These are phyloP conservation scores for Polyplosphaeria fusca DNA, from an alignment of 495 filamentous ascomycete genomes.

Conservation along the genomic window DNA sequence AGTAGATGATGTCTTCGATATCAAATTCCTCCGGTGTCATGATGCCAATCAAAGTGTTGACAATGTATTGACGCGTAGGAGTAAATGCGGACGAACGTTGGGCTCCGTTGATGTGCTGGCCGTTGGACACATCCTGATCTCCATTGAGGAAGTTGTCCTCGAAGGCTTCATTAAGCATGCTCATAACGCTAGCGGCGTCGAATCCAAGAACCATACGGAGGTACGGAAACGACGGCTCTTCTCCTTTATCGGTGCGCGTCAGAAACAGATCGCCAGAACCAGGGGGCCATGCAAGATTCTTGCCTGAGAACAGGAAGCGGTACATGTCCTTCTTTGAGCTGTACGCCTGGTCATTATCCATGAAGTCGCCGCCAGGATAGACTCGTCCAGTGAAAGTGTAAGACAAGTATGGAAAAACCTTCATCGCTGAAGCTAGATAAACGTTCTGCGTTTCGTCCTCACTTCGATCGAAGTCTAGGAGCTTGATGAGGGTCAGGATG, in stretches of 20 bases:
- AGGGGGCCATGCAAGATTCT: constrained; percentile 62
- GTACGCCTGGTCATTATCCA: constrained; percentile 64
- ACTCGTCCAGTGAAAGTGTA: constrained; percentile 86
- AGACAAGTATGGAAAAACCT: constrained; percentile 92
- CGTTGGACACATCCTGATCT: constrained; percentile 53
- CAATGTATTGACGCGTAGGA: constrained; percentile 84
- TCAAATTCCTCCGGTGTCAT: constrained; percentile 73
- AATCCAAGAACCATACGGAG: constrained; percentile 81
- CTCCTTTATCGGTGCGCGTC: constrained; percentile 47
- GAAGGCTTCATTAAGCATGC: constrained; percentile 94
- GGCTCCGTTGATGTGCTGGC: constrained; percentile 36
- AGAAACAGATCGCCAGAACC: constrained; percentile 52
- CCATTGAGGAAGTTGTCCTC: constrained; percentile 92
- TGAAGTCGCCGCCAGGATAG: constrained; percentile 78
- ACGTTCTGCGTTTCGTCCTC: constrained; percentile 45
- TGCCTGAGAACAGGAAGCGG: constrained; percentile 87
- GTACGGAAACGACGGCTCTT: constrained; percentile 73
- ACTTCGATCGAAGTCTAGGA: constrained; percentile 52
- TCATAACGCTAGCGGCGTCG: constrained; percentile 86
- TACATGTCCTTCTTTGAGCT: constrained; percentile 85
- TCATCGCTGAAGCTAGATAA: constrained; percentile 64
- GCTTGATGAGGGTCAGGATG: constrained; percentile 66
- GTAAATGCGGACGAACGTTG: constrained; percentile 44
- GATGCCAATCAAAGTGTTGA: constrained; percentile 83
- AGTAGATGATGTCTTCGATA: constrained; percentile 80